Evolutionary conservation across 495 filamentous ascomycete genomes (phyloP), one percentile per base, ranked within the genome.

Genomic region (Aspergillus indologenus): DNA sequence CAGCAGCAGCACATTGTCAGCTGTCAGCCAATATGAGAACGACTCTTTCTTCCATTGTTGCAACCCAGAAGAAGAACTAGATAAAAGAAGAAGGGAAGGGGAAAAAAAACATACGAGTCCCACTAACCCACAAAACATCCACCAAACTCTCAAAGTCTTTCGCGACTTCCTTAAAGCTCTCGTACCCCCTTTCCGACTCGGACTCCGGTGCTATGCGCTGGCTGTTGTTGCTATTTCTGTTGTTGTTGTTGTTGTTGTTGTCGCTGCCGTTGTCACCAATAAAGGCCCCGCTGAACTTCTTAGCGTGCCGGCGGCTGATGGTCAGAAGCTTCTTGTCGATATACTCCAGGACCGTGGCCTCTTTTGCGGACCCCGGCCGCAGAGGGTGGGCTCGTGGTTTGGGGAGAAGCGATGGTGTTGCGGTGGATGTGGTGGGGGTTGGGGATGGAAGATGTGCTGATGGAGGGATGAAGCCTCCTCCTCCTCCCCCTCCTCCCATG

Each of bases 91-190:
- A 50, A 57, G 17, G 17, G 43, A 23, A 54, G 40, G 20, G 34
- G 21, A 44, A 29, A 48, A 54, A 53, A 21, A 29, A 66, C 90
- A 60, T 79, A 94, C 90, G 90, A 11, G 90, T 94, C 3, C 89
- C 89, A 45, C 83, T 88, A 22, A 87, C 77, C 92, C 92, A 96
- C 8, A 96, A 70, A 12, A 92, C 82, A 72, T 93, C 87, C 17
- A 93, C 73, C 17, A 93, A 59, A 7, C 72, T 75, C 44, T 91
- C 87, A 0, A 96, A 69, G 66, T 95, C 90, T 48, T 75, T 81
- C 15, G 80, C 87, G 6, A 90, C 75, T 56, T 93, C 86, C 17
- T 68, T 75, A 69, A 94, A 87, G 59, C 70, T 83, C 52, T 79
- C 79, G 69, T 94, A 96, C 0, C 87, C 87, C 18, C 75, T 71